Percentiles rank a stretch among this genome's conserved stretches.
phyloP scores from a whole-genome alignment of 306 rosid genomes.

The Sphenostylis stenocarpa region DNA sequence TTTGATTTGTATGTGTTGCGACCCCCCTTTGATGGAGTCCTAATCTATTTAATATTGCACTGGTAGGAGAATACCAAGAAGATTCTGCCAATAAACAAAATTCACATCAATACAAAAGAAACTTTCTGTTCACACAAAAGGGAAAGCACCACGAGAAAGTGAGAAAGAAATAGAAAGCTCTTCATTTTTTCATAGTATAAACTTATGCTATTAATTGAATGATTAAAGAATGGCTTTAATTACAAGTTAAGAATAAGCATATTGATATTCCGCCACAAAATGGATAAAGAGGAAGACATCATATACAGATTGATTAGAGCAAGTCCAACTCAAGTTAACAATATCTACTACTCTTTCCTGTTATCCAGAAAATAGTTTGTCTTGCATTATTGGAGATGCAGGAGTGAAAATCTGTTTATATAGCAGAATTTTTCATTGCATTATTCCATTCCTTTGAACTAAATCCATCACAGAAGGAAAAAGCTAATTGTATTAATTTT shows the following conservation, averaged over 20 bases:
- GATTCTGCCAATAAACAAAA: constrained; percentile 50
- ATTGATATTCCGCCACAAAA: background rate
- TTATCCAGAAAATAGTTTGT: background rate
- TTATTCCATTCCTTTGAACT: background rate
- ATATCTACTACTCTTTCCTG: background rate
- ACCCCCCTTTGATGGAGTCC: constrained; percentile 42
- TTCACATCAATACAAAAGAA: constrained; percentile 1
- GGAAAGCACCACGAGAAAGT: background rate
- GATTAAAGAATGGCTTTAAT: background rate
- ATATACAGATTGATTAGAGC: background rate
- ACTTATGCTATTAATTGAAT: constrained; percentile 3
- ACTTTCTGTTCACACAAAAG: background rate
- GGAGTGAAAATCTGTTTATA: background rate
- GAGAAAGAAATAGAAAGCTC: constrained; percentile 1
- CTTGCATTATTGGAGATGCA: background rate
- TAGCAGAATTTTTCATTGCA: background rate
- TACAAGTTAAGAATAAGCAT: background rate
- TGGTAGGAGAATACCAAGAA: constrained; percentile 44
- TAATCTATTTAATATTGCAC: constrained; percentile 38
- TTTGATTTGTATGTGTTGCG: constrained; percentile 42
- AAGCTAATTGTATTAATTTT: background rate
- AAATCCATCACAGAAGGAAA: background rate
- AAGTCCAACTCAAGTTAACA: background rate
- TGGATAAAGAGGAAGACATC: background rate
- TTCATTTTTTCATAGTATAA: background rate